Conservation (phyloP, 2,329 filamentous ascomycete species). For the Claviceps africana region DNA sequence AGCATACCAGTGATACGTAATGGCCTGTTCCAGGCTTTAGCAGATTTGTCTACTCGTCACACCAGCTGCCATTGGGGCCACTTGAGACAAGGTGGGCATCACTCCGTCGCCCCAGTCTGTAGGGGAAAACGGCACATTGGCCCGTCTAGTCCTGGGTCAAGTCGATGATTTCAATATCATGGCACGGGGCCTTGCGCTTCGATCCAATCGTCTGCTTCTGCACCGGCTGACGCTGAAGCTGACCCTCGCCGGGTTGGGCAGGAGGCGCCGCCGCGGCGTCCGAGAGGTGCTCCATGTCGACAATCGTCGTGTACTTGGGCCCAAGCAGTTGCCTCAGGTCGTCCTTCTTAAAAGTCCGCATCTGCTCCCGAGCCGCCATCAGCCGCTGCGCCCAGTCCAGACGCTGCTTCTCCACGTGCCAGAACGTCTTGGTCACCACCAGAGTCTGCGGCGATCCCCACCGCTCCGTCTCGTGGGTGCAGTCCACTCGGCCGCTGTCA, state of each 20-base stretch:
- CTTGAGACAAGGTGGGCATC: no score
- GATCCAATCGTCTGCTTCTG: neutral
- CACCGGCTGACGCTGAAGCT: neutral
- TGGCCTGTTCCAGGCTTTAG: no score
- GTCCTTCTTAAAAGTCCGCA: neutral
- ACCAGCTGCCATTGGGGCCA: no score
- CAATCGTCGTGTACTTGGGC: neutral
- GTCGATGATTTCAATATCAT: neutral
- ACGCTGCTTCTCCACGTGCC: conserved; percentile 3
- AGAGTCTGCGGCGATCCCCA: conserved; percentile 6
- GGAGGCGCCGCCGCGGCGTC: neutral
- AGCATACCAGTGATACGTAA: no score
- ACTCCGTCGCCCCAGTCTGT: no score
- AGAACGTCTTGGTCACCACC: conserved; percentile 14
- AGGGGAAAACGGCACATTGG: neutral
- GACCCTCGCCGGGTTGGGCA: neutral
- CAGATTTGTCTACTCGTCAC: no score
- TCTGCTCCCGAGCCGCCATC: neutral
- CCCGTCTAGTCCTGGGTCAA: neutral
- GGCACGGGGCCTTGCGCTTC: neutral
- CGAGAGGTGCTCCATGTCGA: neutral
- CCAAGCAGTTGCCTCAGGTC: neutral
- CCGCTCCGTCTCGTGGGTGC: conserved; percentile 10
- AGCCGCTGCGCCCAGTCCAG: neutral
- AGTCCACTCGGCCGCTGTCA: conserved; percentile 7